A percentile compares a stretch with the other conserved stretches of the same genome.
These are phyloP conservation scores for Trametes gibbosa DNA, from an alignment of 768 basidiomycete species.

Conservation along the genomic window DNA sequence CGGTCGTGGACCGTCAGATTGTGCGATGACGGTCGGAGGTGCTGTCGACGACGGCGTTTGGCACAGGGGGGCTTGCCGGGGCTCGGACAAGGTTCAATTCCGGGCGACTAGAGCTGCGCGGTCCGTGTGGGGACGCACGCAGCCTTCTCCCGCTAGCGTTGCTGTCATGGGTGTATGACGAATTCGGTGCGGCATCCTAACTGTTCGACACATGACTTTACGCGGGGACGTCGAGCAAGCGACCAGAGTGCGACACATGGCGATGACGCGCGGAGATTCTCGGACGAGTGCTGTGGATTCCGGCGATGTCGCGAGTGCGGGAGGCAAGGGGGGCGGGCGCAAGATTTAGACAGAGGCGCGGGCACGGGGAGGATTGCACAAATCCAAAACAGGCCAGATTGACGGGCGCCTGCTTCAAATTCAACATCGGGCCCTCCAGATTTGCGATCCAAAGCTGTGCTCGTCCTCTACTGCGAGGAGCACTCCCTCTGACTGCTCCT, in stretches of 20 bases:
- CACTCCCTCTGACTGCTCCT: constrained; percentile 3
- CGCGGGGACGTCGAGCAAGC: no score
- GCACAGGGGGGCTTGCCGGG: not conserved
- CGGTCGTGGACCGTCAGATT: not conserved
- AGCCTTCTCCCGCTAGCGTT: constrained; percentile 9
- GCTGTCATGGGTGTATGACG: not conserved
- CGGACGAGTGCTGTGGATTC: not conserved
- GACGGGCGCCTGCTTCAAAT: constrained; percentile 2
- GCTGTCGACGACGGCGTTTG: not conserved
- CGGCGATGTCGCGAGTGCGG: not conserved
- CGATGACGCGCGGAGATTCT: not conserved
- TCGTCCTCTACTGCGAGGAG: not conserved
- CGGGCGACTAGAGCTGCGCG: not conserved
- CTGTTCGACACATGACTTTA: no score
- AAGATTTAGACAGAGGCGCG: not conserved
- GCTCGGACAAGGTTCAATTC: constrained; percentile 4
- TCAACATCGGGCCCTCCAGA: not conserved
- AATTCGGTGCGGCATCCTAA: no score
- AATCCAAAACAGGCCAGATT: not conserved
- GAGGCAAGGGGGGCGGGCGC: not conserved
- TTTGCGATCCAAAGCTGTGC: constrained; percentile 1
- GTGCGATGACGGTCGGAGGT: not conserved
- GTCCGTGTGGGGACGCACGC: not conserved
- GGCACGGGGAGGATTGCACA: not conserved
- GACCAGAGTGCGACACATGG: no score